A percentile compares a stretch with the other conserved stretches of the same genome.
phyloP scores from a whole-genome alignment of 352 stramenopile species.

The Halophytophthora polymorphica region DNA sequence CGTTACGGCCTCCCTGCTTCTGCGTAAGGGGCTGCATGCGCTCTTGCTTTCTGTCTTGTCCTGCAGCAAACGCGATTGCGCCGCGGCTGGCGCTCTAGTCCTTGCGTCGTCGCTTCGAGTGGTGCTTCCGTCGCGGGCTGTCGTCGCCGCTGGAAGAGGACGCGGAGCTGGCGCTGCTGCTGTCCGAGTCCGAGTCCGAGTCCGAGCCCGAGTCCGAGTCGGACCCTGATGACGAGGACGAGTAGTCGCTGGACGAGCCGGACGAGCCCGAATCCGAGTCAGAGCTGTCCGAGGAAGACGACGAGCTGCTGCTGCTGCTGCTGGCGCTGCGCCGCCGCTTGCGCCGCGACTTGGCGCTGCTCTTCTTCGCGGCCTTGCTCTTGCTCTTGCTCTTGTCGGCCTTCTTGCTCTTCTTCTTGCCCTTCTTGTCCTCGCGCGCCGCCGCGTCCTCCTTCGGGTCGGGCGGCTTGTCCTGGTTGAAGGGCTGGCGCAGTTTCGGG shows the following conservation, averaged over 20 bases:
- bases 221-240: slow-evolving; percentile 9
- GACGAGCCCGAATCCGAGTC: slow-evolving; percentile 17
- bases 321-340: slow-evolving; percentile 29
- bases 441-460: slow-evolving; percentile 39
- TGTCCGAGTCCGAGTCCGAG: slow-evolving; percentile 22
- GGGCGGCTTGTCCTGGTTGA: slow-evolving; percentile 75
- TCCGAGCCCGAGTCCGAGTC: too few relatives aligned
- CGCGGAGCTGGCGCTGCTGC: slow-evolving; percentile 26
- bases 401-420: slow-evolving; percentile 21
- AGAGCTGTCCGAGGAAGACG: slow-evolving; percentile 19
- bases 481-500: slow-evolving; percentile 74
- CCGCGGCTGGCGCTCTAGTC: slow-evolving; percentile 21
- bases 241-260: slow-evolving; percentile 15
- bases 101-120: slow-evolving; percentile 38
- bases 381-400: slow-evolving; percentile 23
- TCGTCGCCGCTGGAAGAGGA: slow-evolving; percentile 25
- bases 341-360: slow-evolving; percentile 13
- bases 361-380: slow-evolving; percentile 6
- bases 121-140: slow-evolving; percentile 20
- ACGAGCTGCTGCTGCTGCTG: slow-evolving; percentile 28
- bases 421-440: slow-evolving; percentile 7
- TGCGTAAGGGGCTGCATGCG: neutral
- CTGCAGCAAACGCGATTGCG: slow-evolving; percentile 2
- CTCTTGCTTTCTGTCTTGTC: neutral
- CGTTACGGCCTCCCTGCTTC: too few relatives aligned